Conservation (phyloP, 768 basidiomycete genomes). For the Mycena kentingensis region DNA sequence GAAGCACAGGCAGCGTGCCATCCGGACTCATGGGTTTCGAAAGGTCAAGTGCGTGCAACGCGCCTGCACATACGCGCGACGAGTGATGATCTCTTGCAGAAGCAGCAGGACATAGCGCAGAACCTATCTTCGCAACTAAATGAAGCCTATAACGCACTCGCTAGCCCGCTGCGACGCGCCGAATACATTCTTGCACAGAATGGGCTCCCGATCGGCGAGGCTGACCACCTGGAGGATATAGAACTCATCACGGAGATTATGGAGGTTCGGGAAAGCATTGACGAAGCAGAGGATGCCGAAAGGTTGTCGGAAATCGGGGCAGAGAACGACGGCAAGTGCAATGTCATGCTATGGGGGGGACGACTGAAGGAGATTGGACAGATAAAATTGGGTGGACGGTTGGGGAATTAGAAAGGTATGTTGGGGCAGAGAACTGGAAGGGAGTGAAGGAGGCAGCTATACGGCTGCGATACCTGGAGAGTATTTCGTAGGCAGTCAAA, state of each 20-base stretch:
- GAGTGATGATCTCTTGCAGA: conserved; percentile 7
- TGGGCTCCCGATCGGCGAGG: conserved; percentile 60
- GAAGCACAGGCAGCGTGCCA: conserved; percentile 77
- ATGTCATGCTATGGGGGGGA: not conserved
- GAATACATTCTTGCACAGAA: conserved; percentile 78
- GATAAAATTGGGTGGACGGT: conserved; percentile 54
- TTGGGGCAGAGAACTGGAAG: conserved; percentile 56
- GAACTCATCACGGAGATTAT: conserved; percentile 76
- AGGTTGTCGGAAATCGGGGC: conserved; percentile 54
- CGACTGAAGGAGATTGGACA: conserved; percentile 31
- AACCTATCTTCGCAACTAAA: conserved; percentile 76
- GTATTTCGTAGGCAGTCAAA: conserved; percentile 55
- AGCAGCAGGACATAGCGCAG: conserved; percentile 60
- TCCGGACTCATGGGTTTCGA: conserved; percentile 82
- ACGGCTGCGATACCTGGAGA: conserved; percentile 71
- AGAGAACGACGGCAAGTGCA: conserved; percentile 54
- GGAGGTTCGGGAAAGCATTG: conserved; percentile 76
- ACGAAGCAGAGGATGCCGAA: conserved; percentile 53
- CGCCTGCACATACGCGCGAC: not conserved
- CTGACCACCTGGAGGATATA: conserved; percentile 71
- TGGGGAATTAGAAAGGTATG: conserved; percentile 47
- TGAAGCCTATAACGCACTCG: conserved; percentile 75
- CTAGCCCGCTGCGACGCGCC: conserved; percentile 71
- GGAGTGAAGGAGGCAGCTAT: conserved; percentile 61
- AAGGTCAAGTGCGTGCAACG: conserved; percentile 52